Conservation (phyloP, 164 flowering plant genomes). For the Sextonia rubra region DNA sequence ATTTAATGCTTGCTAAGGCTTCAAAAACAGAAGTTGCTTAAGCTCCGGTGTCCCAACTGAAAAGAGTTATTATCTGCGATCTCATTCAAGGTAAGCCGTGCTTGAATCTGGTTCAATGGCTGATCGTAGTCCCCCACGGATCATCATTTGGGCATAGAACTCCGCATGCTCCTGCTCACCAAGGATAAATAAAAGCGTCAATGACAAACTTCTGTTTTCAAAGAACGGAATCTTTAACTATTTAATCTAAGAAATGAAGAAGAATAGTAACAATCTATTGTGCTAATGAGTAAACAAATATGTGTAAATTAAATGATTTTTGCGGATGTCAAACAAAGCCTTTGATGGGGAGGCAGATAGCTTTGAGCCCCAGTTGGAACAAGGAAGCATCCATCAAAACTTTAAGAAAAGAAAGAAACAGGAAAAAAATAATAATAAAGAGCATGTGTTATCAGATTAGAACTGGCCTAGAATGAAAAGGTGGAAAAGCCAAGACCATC, state of each 20-base stretch:
- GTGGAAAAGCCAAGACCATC: no score
- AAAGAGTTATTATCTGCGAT: not conserved
- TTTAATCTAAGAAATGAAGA: not conserved
- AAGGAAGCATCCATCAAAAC: no score
- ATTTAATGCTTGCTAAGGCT: not conserved
- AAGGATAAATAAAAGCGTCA: not conserved
- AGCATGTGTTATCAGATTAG: no score
- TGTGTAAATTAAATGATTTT: no score
- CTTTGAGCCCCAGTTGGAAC: no score
- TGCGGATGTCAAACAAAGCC: no score
- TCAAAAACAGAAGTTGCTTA: conserved; percentile 2
- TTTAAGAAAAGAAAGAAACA: no score
- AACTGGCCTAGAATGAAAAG: no score
- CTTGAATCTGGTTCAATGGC: conserved; percentile 43
- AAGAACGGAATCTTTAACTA: not conserved
- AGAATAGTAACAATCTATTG: no score
- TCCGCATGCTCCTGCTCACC: conserved; percentile 48
- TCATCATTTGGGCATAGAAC: conserved; percentile 45
- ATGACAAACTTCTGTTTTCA: not conserved
- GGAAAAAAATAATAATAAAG: no score
- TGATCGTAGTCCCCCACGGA: conserved; percentile 32
- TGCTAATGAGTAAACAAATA: no score
- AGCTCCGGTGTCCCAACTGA: not conserved
- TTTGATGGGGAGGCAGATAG: no score
- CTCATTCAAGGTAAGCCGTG: conserved; percentile 11